These are phyloP conservation scores for Apophysomyces sp. DNA, from an alignment of 371 early-diverging fungal species.

Conservation along the genomic window DNA sequence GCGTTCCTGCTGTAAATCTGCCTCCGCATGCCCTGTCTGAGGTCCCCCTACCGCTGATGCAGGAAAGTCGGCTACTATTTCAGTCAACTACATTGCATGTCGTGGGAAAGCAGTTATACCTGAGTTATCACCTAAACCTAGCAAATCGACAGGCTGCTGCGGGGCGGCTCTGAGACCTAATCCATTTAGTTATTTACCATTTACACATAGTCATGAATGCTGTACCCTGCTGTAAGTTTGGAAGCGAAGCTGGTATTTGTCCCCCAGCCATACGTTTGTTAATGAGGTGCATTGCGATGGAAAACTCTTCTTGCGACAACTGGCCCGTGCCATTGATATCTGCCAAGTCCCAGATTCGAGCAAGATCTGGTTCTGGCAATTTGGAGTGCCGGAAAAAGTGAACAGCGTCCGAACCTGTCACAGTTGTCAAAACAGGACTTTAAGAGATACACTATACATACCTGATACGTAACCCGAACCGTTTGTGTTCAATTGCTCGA, in stretches of 20 bases:
- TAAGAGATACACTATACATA: neutral
- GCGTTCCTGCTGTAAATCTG: neutral
- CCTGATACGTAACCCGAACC: conserved; percentile 33
- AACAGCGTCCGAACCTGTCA: conserved; percentile 66
- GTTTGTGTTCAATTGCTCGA: conserved; percentile 30
- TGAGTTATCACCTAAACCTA: conserved; percentile 19
- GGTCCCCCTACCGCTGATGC: neutral
- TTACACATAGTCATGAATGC: neutral
- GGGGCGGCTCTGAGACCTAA: neutral
- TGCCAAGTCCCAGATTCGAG: conserved; percentile 74
- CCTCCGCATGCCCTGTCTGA: neutral
- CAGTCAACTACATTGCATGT: neutral
- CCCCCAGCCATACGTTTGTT: conserved; percentile 50
- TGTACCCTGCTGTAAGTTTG: conserved; percentile 10
- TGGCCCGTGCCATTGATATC: conserved; percentile 46
- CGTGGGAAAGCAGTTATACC: neutral
- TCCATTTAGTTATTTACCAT: neutral
- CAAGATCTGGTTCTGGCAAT: conserved; percentile 63
- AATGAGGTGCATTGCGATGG: conserved; percentile 64
- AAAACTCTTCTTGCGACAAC: conserved; percentile 51
- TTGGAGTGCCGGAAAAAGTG: conserved; percentile 77
- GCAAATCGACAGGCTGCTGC: conserved; percentile 14
- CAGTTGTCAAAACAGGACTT: neutral
- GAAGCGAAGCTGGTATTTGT: conserved; percentile 33
- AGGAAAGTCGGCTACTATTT: neutral